Evolutionary conservation across 495 filamentous ascomycete genomes (phyloP).

Genomic region (Jackrogersella multiformis): DNA sequence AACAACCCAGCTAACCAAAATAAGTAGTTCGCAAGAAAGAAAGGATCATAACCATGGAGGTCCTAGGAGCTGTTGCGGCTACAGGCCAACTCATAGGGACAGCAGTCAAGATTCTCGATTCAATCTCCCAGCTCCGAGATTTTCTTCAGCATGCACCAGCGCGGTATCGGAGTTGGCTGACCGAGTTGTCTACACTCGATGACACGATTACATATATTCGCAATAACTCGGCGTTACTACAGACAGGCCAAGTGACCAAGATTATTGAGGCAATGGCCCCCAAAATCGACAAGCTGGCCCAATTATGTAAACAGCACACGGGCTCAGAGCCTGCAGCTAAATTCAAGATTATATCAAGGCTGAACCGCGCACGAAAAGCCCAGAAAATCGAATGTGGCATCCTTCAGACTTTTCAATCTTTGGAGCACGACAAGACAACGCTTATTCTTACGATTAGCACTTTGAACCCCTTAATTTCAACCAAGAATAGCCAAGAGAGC

Average conservation of each 20-base stretch:
- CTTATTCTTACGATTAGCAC: slow-evolving; percentile 17
- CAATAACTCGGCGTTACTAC: not conserved
- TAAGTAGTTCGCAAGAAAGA: too few relatives aligned
- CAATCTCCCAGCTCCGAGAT: slow-evolving; percentile 8
- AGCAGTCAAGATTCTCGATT: not conserved
- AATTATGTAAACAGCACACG: not conserved
- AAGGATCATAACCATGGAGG: too few relatives aligned
- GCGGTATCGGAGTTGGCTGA: not conserved
- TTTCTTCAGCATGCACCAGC: slow-evolving; percentile 19
- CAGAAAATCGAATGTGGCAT: not conserved
- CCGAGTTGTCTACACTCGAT: not conserved
- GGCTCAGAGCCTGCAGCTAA: not conserved
- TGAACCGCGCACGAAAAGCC: not conserved
- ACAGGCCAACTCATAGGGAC: slow-evolving; percentile 13
- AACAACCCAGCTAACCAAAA: too few relatives aligned
- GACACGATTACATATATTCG: slow-evolving; percentile 3
- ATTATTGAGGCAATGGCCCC: slow-evolving; percentile 7
- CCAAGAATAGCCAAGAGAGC: not conserved
- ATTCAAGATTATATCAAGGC: not conserved
- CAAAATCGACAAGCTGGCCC: not conserved
- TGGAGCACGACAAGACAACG: slow-evolving; percentile 17
- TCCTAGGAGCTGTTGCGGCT: slow-evolving; percentile 11
- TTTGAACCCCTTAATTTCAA: not conserved
- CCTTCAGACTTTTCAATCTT: slow-evolving; percentile 4
- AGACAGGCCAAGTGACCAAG: not conserved